Conservation (phyloP, 2,329 filamentous ascomycete genomes). For the Talaromyces rugulosus region DNA sequence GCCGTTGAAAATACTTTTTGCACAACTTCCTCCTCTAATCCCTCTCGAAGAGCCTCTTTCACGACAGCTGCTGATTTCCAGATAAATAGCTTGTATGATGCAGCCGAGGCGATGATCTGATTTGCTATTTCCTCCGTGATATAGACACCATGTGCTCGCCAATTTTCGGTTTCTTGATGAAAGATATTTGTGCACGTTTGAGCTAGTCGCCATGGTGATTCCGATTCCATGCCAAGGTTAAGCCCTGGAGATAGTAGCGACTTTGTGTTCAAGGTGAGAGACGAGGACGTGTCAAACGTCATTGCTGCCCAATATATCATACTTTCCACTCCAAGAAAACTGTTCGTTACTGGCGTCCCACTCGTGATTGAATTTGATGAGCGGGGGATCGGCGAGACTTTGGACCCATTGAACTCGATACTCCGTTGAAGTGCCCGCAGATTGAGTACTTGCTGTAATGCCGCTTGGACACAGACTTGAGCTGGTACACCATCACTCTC, state of each 20-base stretch:
- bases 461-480: constrained; percentile 39
- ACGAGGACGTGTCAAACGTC: constrained; percentile 41
- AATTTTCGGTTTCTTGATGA: constrained; percentile 22
- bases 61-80: constrained; percentile 28
- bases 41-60: constrained; percentile 30
- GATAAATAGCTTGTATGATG: constrained; percentile 23
- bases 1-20: constrained; percentile 20
- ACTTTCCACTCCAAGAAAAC: constrained; percentile 37
- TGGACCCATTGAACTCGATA: constrained; percentile 39
- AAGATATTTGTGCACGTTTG: constrained; percentile 24
- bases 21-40: constrained; percentile 25
- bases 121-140: constrained; percentile 25
- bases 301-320: constrained; percentile 41
- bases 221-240: constrained; percentile 19
- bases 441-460: constrained; percentile 39
- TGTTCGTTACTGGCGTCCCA: constrained; percentile 25
- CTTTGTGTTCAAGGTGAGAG: constrained; percentile 39
- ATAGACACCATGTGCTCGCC: constrained; percentile 20
- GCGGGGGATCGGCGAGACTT: constrained; percentile 27
- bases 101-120: constrained; percentile 25
- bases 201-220: constrained; percentile 25
- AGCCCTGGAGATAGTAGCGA: constrained; percentile 38
- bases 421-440: constrained; percentile 37
- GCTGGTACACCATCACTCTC: constrained; percentile 39
- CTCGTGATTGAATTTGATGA: constrained; percentile 18